Conservation (phyloP, 306 rosid genomes). For the Betula pendula region DNA sequence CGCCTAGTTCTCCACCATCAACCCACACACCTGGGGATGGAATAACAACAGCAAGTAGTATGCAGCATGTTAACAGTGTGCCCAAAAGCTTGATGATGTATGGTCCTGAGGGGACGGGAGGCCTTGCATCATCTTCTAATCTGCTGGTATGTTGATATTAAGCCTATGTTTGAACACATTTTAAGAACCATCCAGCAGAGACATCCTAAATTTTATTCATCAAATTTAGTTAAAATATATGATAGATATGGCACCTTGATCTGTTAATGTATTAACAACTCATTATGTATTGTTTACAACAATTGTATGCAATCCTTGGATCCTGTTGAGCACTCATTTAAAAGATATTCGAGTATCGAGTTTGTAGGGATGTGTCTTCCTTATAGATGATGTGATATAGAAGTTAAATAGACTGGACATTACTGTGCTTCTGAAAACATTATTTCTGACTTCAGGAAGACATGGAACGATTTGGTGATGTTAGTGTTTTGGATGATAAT, state of each 20-base stretch:
- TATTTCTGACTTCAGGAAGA: conserved; percentile 58
- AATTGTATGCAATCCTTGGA: neutral
- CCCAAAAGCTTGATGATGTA: conserved; percentile 69
- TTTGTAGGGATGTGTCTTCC: conserved; percentile 6
- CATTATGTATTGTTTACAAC: neutral
- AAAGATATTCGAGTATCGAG: neutral
- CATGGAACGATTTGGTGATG: conserved; percentile 80
- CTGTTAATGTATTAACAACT: neutral
- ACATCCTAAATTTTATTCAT: neutral
- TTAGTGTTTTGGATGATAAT: conserved; percentile 77
- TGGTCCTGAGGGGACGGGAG: conserved; percentile 72
- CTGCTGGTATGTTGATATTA: conserved; percentile 51
- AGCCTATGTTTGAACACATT: neutral
- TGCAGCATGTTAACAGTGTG: conserved; percentile 65
- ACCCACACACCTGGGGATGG: conserved; percentile 89
- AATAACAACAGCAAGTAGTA: conserved; percentile 59
- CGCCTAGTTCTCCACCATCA: conserved; percentile 85
- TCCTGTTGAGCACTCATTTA: conserved; percentile 7
- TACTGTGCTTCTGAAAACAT: conserved; percentile 7
- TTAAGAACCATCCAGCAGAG: neutral
- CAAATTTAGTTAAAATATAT: neutral
- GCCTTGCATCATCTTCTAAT: conserved; percentile 76
- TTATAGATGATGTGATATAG: neutral
- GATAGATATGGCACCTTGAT: neutral
- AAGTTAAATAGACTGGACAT: neutral